Evolutionary conservation across 768 basidiomycete genomes (phyloP), one percentile per base, ranked within the genome.

Genomic region (Termitomyces sp.): DNA sequence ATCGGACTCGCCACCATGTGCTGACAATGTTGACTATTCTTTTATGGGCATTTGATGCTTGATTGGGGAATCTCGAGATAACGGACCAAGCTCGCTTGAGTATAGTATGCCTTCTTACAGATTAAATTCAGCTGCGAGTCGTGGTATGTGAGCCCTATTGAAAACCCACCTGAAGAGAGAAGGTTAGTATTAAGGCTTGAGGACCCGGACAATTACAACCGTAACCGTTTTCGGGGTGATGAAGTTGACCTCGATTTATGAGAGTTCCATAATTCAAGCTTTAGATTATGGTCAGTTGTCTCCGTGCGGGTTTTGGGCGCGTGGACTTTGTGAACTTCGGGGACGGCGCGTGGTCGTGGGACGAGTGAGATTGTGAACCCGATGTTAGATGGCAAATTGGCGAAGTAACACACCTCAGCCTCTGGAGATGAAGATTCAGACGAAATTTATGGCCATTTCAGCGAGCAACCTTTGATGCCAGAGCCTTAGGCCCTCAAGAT

Each of bases 1-100:
- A 44, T 55, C 55, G 55, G 55, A 55, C 40, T 55, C 12, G 13
- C 18, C 11, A 4, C 11, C 53, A 54, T 40, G 52, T 54, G 52
- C 8, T 18, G 22, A 22, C 38, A 20, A 24, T 36, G 52, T 38
- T 53, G 24, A n/a, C 16, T 28, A 40, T 11, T 15, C 12, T 24
- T 53, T 24, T 11, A 39, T 28, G 53, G 53, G 7, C 24, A 40
- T 24, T 39, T 4, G 6, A 22, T 38, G 15, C 36, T 39, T 22
- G 22, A 24, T 53, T 24, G 20, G 52, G 52, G 6, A 53, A 36
- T 36, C 35, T 52, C 7, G 22, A 54, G 53, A 40, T 40, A 40
- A 28, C 36, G 22, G 20, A 15, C 38, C 22, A 36, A 38, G 38
- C 20, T 53, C n/a, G 20, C n/a, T 24, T 24, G 6, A 24, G 22